Base-by-base conservation (phyloP, 2,329 filamentous ascomycete species). In the Sclerotinia borealis region DNA sequence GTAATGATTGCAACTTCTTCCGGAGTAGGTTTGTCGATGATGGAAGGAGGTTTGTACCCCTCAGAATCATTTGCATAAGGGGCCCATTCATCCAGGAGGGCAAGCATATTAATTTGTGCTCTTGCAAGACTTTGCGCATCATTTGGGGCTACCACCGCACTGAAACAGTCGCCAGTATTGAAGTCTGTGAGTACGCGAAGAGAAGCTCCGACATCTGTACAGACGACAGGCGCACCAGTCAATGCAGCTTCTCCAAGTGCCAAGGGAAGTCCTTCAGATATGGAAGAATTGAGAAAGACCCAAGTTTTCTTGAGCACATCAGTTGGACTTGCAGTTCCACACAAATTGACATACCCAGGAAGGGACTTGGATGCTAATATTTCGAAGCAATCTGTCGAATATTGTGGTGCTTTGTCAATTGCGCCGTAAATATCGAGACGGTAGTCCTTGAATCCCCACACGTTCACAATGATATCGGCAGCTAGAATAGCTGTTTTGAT, bases 381-480 rank as follows among this genome's bases (percentile, higher is more conserved):
- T 45, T 73, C 70, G 82, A 83, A 71, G 80, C 82, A 74, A 80
- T 85, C 70, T 81, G 82, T 83, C 1, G 83, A 83, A 69, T 86
- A 86, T 1, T 82, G 80, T 0, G 85, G 85, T 29, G 84, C 80
- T 66, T 85, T 84, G 72, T 87, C 85, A 62, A 86, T 82, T 22
- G 83, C 84, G 13, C 85, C 85, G 69, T 87, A 88, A 22, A 88
- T 82, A 64, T 85, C 80, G 2, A 88, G 79, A 60, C 81, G 79
- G 73, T 87, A 88, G 64, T 87, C 84, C 48, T 79, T 80, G 73
- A 88, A 87, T n/a, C 85, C 84, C 79, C 82, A 87, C 68, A 84
- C 79, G 70, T 88, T 87, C 67, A 86, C 80, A 66, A 88, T 87
- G 66, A 88, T 81, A 68, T 88, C 85, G 1, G 85, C 85, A 8